Percentiles rank a stretch among this genome's conserved stretches.
phyloP scores from a whole-genome alignment of 202 grass and related monocot genomes.

The Carex arenaria region DNA sequence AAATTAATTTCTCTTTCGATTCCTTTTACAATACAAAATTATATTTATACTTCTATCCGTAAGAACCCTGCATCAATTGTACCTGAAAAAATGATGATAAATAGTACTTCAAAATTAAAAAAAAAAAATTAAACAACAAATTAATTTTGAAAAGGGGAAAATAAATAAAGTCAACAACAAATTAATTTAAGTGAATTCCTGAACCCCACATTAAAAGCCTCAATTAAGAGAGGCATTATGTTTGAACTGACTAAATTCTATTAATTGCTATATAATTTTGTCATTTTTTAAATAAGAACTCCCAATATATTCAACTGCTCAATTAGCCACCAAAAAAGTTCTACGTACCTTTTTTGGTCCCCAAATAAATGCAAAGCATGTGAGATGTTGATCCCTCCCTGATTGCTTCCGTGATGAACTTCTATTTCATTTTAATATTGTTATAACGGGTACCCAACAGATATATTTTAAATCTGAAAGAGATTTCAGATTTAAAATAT shows the following conservation, averaged over 20 bases:
- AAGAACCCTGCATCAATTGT: no score
- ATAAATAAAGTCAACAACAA: neutral
- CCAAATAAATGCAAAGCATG: neutral
- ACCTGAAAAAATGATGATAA: no score
- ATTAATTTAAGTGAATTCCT: neutral
- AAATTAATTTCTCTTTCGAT: neutral
- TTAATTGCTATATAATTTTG: neutral
- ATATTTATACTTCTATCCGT: neutral
- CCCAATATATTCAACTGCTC: neutral
- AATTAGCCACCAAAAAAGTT: neutral
- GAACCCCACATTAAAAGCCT: neutral
- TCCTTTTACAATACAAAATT: neutral
- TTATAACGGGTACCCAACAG: no score
- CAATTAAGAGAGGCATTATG: neutral
- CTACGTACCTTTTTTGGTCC: neutral
- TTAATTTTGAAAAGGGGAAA: neutral
- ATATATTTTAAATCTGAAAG: no score
- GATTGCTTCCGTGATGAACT: no score
- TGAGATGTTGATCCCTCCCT: neutral
- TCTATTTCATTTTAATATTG: no score
- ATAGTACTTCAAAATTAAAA: neutral
- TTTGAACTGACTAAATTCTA: neutral
- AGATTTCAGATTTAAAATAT: no score
- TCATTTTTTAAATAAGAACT: neutral
- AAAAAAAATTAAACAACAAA: neutral